Base-by-base conservation (phyloP, 2,329 filamentous ascomycete species). In the Aspergillus viridinutans region DNA sequence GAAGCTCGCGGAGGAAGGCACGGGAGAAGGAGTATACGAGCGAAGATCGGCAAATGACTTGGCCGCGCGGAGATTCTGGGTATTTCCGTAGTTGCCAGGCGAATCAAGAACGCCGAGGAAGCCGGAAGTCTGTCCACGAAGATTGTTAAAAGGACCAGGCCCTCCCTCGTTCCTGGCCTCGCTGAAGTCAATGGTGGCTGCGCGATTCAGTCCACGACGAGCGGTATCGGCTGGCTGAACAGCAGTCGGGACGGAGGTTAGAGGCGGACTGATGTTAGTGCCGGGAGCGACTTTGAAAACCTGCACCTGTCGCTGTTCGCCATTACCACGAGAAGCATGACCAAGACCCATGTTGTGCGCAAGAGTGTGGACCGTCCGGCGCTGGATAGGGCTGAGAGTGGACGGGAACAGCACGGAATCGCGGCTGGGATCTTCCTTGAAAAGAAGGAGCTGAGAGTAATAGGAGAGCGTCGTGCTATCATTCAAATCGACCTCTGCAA, bases 11-110 rank as follows among this genome's bases (percentile, higher is more conserved):
- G 90, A 91, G 12, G 94, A 96, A 7, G 88, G 88, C 3, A 90
- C 93, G 5, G 94, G 93, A 65, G 93, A 97, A 10, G 93, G 93
- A 17, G 92, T 97, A 76, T 95, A 96, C 1, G 92, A 96, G 62
- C 93, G 89, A 61, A 99, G 79, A 71, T 99, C 94, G 38, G 93
- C 94, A 72, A 97, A 97, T 52, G 93, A 97, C 80, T 97, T 97
- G 60, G 93, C 94, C 28, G 90, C 90, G 47, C 94, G 88, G 38
- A 99, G 84, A 68, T 93, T 93, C 70, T 90, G 84, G 56, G 81
- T 88, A 50, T 89, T 85, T 32, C 87, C 86, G 58, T 87, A 80
- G 51, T 82, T 82, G 62, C 77, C 76, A 84, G 90, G 69, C 45
- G 90, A 92, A 63, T 90, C 90, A n/a, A 92, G 86, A 57, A 94